Evolutionary conservation across 202 grass and related monocot species (phyloP), one percentile per base, ranked within the genome.

Genomic region (Elaeis oleifera): DNA sequence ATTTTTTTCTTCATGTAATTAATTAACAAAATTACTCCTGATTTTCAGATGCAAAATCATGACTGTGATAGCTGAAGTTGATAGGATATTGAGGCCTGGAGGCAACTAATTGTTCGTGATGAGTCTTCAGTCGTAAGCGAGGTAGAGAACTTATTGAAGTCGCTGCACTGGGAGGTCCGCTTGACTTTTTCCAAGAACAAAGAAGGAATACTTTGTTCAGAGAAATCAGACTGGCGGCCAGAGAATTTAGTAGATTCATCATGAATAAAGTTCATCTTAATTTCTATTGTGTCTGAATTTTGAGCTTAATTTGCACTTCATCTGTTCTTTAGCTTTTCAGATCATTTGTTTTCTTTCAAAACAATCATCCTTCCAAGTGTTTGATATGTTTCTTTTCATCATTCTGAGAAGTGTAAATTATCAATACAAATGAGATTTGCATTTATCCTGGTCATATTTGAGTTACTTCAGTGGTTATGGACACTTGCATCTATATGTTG

Each of bases 141-240:
- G 70, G 84, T 92, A 56, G 88, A 92, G 73, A 86, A 58, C 17
- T 65, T 86, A 23, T 49, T 97, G 69, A 86, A 73, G 18, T 97
- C 92, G 5, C 85, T 97, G 18, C 92, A 84, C 67, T 97, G 84
- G 91, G 76, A 85, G 9, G 78, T 90, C 3, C 58, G 81, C 9
- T 63, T 96, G 32, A 87, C 81, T 27, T 95, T 89, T 68, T 90
- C 90, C 55, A 80, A 85, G 68, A 78, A 83, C 63, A 57, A 74
- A 5, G 56, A 96, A 50, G 87, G 78, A 4, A 70, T 90, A 61
- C 29, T 96, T 24, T 90, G 58, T 69, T 87, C 91, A 0, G 83
- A 88, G 63, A 96, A 96, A 62, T 76, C 81, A 17, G 73, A 96
- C 69, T 96, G 91, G 91, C 72, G 91, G 32, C 81, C 91, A 19